Base-by-base conservation (phyloP, 1,284 basidiomycete genomes). In the Bjerkandera adusta region DNA sequence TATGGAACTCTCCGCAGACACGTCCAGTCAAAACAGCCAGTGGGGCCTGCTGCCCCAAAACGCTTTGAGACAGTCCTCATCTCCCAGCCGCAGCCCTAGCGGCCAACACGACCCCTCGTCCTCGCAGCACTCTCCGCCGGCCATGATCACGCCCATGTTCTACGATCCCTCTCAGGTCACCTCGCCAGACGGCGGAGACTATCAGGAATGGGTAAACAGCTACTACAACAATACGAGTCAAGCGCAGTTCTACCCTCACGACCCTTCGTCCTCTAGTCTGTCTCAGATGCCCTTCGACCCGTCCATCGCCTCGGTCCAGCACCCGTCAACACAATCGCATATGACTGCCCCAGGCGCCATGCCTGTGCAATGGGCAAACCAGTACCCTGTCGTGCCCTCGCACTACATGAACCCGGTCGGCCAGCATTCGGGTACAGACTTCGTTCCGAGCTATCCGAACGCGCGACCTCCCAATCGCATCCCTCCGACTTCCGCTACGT, bases 181-280 rank as follows among this genome's bases (percentile, higher is more conserved):
- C 20, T 16, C 22, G n/a, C 13, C 33, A 36, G 34, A 49, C 24
- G 26, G 10, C n/a, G 40, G 40, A 18, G 32, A 57, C 45, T 65
- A 65, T 49, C 53, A 60, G 26, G 54, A 57, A 24, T 65, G 61
- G 61, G 42, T 59, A 11, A 52, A 57, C n/a, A 56, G 26, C 45
- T 53, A 54, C 40, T 38, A 52, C 33, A n/a, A n/a, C n/a, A n/a
- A n/a, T n/a, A n/a, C n/a, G n/a, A n/a, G n/a, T n/a, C n/a, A n/a
- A n/a, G n/a, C n/a, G n/a, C n/a, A n/a, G n/a, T n/a, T n/a, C n/a
- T n/a, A n/a, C n/a, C n/a, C n/a, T n/a, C n/a, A n/a, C n/a, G n/a
- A n/a, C n/a, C n/a, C n/a, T 27, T 4, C 33, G 33, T 12, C 39
- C 40, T 5, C 42, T 16, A 39, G 12, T n/a, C 16, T 36, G 35